Evolutionary conservation across 495 filamentous ascomycete species (phyloP).

Genomic region (Tuber aestivum): DNA sequence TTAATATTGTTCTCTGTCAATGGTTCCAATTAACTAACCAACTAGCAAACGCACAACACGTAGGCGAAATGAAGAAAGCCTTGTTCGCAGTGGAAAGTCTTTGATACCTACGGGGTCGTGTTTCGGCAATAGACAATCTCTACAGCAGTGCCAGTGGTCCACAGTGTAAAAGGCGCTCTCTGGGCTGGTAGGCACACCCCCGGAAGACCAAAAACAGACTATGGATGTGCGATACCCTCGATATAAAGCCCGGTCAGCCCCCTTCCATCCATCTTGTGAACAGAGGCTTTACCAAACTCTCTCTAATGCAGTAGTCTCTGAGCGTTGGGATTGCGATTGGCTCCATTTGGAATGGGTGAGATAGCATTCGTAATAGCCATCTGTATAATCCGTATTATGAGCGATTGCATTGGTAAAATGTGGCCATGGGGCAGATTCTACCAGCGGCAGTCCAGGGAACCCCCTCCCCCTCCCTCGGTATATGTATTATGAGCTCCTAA

Average conservation of each 20-base stretch:
- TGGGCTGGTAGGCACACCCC: no score
- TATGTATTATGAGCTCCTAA: no score
- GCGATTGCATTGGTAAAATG: neutral
- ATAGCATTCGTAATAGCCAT: neutral
- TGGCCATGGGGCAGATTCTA: neutral
- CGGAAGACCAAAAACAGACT: no score
- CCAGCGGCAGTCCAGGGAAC: neutral
- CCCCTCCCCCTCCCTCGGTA: no score
- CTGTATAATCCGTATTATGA: neutral
- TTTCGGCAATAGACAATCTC: no score
- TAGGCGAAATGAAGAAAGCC: neutral
- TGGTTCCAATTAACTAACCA: neutral
- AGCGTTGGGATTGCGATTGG: neutral
- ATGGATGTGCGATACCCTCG: no score
- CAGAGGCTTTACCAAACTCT: no score
- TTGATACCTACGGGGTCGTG: neutral
- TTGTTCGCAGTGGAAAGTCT: neutral
- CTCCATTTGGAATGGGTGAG: neutral
- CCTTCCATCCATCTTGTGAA: no score
- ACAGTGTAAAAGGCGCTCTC: no score
- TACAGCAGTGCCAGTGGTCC: no score
- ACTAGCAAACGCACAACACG: neutral
- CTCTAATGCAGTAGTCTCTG: no score
- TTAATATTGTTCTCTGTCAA: conserved; percentile 1
- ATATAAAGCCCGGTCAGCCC: no score